These are phyloP conservation scores for Kwoniella sp. DNA, from an alignment of 768 basidiomycete species.

Conservation along the genomic window DNA sequence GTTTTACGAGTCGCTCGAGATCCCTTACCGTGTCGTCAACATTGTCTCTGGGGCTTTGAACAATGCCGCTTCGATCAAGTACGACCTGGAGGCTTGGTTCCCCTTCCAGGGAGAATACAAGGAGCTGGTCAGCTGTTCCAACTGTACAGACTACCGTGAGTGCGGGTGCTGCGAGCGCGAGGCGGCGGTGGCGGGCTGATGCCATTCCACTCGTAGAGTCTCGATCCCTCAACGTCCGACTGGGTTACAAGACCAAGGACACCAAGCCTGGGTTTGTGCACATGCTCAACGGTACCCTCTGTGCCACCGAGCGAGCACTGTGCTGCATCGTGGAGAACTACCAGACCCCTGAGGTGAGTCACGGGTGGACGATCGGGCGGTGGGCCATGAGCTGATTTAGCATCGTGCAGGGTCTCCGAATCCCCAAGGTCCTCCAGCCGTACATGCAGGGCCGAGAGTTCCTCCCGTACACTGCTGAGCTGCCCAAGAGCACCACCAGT, in stretches of 20 bases:
- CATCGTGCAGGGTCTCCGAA: conserved; percentile 68
- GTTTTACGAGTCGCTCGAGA: conserved; percentile 90
- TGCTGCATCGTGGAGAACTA: conserved; percentile 99
- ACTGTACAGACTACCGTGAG: conserved; percentile 98
- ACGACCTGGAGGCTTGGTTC: conserved; percentile 98
- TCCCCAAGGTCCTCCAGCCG: conserved; percentile 83
- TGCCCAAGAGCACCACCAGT: conserved; percentile 47
- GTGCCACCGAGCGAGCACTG: conserved; percentile 91
- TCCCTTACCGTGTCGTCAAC: conserved; percentile 86
- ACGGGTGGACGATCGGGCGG: neutral
- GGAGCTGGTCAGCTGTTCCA: conserved; percentile 95
- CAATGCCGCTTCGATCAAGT: conserved; percentile 94
- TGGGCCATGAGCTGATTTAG: neutral
- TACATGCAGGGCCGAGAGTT: conserved; percentile 86
- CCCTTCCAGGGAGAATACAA: conserved; percentile 95
- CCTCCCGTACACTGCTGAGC: conserved; percentile 52
- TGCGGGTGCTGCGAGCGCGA: conserved; percentile 21
- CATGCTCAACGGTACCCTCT: conserved; percentile 96
- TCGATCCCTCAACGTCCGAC: conserved; percentile 84
- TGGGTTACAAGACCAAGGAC: conserved; percentile 84
- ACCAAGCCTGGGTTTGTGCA: conserved; percentile 94
- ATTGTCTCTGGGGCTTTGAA: conserved; percentile 97
- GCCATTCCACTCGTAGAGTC: conserved; percentile 59
- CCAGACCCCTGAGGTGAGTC: conserved; percentile 82
- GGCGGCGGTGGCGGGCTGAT: neutral